Evolutionary conservation across 805 yeast species (phyloP).

Genomic region (Schizosaccharomyces japonicus): DNA sequence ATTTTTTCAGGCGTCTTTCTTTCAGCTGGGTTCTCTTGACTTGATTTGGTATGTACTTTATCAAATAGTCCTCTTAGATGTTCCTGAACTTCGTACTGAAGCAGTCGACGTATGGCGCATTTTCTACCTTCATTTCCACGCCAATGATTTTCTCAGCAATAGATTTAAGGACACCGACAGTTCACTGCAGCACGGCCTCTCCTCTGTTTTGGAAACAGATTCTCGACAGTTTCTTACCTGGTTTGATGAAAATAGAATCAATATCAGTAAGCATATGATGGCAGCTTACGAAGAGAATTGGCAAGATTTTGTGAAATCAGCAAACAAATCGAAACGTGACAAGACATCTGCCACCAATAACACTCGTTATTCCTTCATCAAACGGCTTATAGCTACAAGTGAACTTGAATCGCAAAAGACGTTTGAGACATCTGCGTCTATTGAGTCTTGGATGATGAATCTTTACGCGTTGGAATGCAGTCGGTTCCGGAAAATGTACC

Average conservation of each 20-base stretch:
- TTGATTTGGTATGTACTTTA: background rate
- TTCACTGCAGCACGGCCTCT: too few relatives aligned
- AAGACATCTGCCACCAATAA: background rate
- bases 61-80: background rate
- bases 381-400: background rate
- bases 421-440: background rate
- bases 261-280: background rate
- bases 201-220: background rate
- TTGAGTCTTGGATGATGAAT: constrained; percentile 11
- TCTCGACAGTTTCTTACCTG: background rate
- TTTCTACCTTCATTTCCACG: background rate
- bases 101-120: constrained; percentile 1
- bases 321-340: background rate
- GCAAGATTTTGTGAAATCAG: background rate
- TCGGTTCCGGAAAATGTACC: constrained; percentile 29
- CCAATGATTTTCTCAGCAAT: background rate
- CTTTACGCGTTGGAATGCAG: constrained; percentile 15
- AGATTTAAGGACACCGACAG: too few relatives aligned
- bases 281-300: background rate
- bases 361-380: background rate
- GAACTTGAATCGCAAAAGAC: background rate
- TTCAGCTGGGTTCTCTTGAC: background rate
- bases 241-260: background rate
- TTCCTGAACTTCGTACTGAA: background rate
- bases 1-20: background rate